These are phyloP conservation scores for Sutorius australiensis DNA, from an alignment of 768 basidiomycete species.

Conservation along the genomic window DNA sequence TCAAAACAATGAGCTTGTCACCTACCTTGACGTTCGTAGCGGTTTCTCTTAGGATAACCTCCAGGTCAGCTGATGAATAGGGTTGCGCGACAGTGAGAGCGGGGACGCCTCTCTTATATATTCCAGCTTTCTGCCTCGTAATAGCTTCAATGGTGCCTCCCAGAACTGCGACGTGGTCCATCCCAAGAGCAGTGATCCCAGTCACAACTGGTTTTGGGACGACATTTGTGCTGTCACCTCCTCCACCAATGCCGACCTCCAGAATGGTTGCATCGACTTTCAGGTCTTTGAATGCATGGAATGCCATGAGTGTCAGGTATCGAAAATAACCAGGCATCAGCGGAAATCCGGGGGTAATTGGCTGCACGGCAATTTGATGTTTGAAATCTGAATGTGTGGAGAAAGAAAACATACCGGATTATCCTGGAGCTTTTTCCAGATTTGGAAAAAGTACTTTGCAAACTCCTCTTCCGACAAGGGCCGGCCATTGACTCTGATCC, in stretches of 20 bases:
- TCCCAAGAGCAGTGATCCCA: conserved; percentile 84
- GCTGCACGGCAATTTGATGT: conserved; percentile 35
- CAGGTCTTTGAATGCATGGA: conserved; percentile 78
- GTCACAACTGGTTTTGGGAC: conserved; percentile 89
- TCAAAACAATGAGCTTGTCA: neutral
- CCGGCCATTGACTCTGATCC: conserved; percentile 88
- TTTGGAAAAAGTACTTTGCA: conserved; percentile 89
- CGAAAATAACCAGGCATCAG: conserved; percentile 91
- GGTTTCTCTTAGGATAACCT: conserved; percentile 62
- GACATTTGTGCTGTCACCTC: conserved; percentile 93
- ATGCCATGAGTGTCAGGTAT: conserved; percentile 88
- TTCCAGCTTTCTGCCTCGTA: conserved; percentile 93
- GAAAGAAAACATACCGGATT: conserved; percentile 43
- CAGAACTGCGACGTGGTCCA: conserved; percentile 86
- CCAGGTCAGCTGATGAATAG: conserved; percentile 62
- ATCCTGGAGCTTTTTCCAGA: conserved; percentile 85
- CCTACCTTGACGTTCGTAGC: conserved; percentile 65
- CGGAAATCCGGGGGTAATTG: conserved; percentile 45
- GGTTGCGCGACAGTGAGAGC: conserved; percentile 84
- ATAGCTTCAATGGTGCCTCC: conserved; percentile 89
- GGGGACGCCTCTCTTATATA: conserved; percentile 90
- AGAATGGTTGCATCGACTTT: conserved; percentile 88
- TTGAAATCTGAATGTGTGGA: neutral
- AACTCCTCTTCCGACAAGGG: conserved; percentile 89
- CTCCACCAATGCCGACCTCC: conserved; percentile 95